phyloP scores from a whole-genome alignment of 2,329 filamentous ascomycete species.

The Phyllosticta citrichinensis region DNA sequence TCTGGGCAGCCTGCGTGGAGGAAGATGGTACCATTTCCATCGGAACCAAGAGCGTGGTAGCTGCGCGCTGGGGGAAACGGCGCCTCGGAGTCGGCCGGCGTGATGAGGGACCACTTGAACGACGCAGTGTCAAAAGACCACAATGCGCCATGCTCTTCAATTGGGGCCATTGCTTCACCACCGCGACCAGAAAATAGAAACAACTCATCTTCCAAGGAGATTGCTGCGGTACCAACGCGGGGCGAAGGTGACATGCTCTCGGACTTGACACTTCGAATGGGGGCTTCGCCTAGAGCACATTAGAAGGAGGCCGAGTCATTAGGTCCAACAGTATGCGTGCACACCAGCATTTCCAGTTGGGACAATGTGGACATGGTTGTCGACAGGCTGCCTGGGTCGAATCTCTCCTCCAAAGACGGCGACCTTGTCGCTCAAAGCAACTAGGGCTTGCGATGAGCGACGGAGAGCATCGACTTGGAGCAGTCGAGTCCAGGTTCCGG shows the following conservation, averaged over 20 bases:
- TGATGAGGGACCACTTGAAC: constrained; percentile 55
- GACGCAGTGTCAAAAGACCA: constrained; percentile 64
- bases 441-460: constrained; percentile 64
- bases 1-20: constrained; percentile 67
- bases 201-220: constrained; percentile 57
- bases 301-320: background rate
- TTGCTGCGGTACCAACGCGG: constrained; percentile 63
- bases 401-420: constrained; percentile 73
- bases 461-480: constrained; percentile 38
- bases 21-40: constrained; percentile 59
- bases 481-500: constrained; percentile 29
- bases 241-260: constrained; percentile 44
- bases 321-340: background rate
- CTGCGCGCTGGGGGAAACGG: constrained; percentile 55
- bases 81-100: constrained; percentile 41
- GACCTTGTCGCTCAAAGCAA: constrained; percentile 47
- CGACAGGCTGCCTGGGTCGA: constrained; percentile 53
- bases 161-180: constrained; percentile 55
- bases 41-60: constrained; percentile 58
- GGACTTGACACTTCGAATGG: constrained; percentile 8
- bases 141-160: constrained; percentile 64
- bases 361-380: constrained; percentile 62
- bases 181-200: constrained; percentile 76
- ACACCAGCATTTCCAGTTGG: background rate
- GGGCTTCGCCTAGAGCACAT: background rate